These are phyloP conservation scores for Microbotryum intermedium DNA, from an alignment of 1,284 basidiomycete species.

Conservation along the genomic window DNA sequence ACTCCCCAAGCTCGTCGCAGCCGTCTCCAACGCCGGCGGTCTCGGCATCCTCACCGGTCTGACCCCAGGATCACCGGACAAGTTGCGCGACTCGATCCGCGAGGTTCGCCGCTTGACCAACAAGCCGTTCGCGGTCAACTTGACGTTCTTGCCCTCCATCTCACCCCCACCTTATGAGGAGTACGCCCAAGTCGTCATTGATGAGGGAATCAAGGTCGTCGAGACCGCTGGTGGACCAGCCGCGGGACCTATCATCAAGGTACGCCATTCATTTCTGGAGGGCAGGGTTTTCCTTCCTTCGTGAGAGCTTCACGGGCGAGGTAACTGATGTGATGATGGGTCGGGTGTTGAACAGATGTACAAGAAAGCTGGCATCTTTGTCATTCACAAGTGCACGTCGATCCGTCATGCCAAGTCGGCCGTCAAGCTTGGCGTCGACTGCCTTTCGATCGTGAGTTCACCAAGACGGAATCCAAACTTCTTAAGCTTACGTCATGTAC, in stretches of 20 bases:
- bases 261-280: too few species aligned
- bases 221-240: conserved; percentile 68
- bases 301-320: too few species aligned
- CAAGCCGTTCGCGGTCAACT: conserved; percentile 82
- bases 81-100: conserved; percentile 53
- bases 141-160: conserved; percentile 81
- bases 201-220: conserved; percentile 79
- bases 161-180: conserved; percentile 78
- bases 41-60: conserved; percentile 78
- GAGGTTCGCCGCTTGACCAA: conserved; percentile 61
- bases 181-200: conserved; percentile 57
- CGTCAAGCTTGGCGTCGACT: conserved; percentile 40
- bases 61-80: conserved; percentile 76
- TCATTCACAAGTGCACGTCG: conserved; percentile 30
- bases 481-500: conserved; percentile 47
- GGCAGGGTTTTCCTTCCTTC: too few species aligned
- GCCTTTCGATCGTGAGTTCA: not conserved
- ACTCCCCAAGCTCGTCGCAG: conserved; percentile 60
- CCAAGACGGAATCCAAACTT: not conserved
- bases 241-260: conserved; percentile 29
- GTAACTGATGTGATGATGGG: too few species aligned
- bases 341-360: conserved; percentile 9
- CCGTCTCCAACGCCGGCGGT: conserved; percentile 78
- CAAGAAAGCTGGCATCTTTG: conserved; percentile 28
- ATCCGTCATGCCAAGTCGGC: conserved; percentile 64